Evolutionary conservation across 78 protist genomes (phyloP).

Genomic region (Emiliania huxleyi): DNA sequence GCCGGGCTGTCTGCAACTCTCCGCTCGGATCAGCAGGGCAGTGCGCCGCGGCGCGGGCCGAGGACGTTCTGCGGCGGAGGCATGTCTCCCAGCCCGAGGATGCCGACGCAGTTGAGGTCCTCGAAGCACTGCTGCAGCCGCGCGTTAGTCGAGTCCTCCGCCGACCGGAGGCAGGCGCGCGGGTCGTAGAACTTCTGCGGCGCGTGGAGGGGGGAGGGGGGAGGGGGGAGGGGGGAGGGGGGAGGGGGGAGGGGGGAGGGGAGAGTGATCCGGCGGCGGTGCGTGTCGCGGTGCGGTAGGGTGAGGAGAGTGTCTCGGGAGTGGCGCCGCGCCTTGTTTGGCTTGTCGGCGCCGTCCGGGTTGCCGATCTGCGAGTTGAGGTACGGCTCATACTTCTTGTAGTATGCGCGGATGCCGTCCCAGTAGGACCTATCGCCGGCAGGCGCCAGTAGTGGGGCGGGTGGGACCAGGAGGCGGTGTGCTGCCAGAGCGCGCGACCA

Average conservation of each 20-base stretch:
- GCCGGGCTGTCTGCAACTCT: no score
- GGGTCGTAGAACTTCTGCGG: slow-evolving; percentile 73
- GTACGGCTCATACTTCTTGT: slow-evolving; percentile 53
- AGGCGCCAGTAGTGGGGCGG: no score
- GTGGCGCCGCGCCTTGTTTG: no score
- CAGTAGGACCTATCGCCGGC: no score
- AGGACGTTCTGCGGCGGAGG: neutral
- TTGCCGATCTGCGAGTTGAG: slow-evolving; percentile 59
- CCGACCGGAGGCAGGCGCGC: slow-evolving; percentile 55
- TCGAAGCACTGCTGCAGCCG: slow-evolving; percentile 46
- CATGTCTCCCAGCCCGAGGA: neutral
- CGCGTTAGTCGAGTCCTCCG: slow-evolving; percentile 30
- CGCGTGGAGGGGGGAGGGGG: no score
- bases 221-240: no score
- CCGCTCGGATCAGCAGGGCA: no score
- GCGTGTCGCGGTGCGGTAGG: no score
- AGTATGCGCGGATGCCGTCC: neutral
- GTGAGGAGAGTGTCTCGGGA: no score
- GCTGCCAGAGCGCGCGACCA: no score
- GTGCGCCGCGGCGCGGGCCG: neutral
- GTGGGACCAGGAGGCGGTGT: slow-evolving; percentile 51
- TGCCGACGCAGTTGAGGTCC: slow-evolving; percentile 40
- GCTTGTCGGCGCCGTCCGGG: slow-evolving; percentile 56
- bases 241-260: no score
- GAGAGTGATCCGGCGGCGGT: no score